These are phyloP conservation scores for Metschnikowia chrysomelidarum DNA, from an alignment of 805 yeast species.

Conservation along the genomic window DNA sequence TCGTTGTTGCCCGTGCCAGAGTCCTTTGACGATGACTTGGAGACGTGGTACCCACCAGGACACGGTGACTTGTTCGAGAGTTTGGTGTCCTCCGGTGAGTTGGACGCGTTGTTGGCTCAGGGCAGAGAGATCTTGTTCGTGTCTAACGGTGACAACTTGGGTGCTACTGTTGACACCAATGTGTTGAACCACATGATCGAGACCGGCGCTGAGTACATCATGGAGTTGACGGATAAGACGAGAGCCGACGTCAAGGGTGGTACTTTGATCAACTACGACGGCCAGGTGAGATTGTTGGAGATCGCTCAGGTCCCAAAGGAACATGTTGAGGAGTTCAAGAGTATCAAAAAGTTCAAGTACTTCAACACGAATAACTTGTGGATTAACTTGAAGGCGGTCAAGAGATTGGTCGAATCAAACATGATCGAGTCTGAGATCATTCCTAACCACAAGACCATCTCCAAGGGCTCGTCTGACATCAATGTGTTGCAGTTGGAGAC, in stretches of 20 bases:
- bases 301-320: conserved; percentile 99
- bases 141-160: conserved; percentile 97
- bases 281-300: conserved; percentile 89
- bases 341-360: conserved; percentile 95
- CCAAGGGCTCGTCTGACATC: conserved; percentile 71
- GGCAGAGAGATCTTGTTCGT: conserved; percentile 96
- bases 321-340: conserved; percentile 96
- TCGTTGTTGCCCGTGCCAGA: conserved; percentile 95
- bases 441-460: conserved; percentile 87
- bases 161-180: conserved; percentile 94
- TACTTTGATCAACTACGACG: conserved; percentile 93
- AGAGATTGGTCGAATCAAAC: conserved; percentile 82
- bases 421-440: conserved; percentile 89
- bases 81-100: conserved; percentile 83
- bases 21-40: conserved; percentile 65
- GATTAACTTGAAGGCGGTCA: conserved; percentile 93
- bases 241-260: conserved; percentile 99
- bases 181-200: conserved; percentile 91
- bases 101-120: conserved; percentile 82
- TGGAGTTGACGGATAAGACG: conserved; percentile 98
- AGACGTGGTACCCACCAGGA: conserved; percentile 99
- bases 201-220: conserved; percentile 87
- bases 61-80: conserved; percentile 97
- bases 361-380: conserved; percentile 98
- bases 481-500: conserved; percentile 95